phyloP scores from a whole-genome alignment of 2,329 filamentous ascomycete species.

The Pleurostoma richardsiae region DNA sequence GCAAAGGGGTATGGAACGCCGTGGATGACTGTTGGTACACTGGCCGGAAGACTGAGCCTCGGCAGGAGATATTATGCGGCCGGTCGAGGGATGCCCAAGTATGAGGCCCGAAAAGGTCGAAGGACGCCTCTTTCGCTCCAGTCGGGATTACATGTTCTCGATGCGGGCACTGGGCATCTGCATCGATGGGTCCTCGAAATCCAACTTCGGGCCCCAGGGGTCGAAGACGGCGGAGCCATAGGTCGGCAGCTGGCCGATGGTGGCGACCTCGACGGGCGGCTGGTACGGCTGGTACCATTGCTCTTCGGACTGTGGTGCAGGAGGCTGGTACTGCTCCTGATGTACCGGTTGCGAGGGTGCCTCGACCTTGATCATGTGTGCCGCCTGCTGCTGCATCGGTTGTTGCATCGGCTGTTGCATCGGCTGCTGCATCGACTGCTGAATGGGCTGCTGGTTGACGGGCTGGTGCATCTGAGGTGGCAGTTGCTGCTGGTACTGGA shows the following conservation, averaged over 20 bases:
- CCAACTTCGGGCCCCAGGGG: slow-evolving; percentile 49
- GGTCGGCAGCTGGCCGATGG: slow-evolving; percentile 45
- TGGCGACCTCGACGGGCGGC: slow-evolving; percentile 50
- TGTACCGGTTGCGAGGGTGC: slow-evolving; percentile 10
- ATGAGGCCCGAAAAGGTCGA: background rate
- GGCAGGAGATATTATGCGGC: slow-evolving; percentile 10
- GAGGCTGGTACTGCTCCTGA: slow-evolving; percentile 29
- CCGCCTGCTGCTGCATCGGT: slow-evolving; percentile 19
- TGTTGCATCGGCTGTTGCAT: background rate
- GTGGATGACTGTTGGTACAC: slow-evolving; percentile 7
- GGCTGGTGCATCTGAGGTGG: slow-evolving; percentile 28
- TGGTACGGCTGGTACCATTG: slow-evolving; percentile 55
- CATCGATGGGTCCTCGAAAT: slow-evolving; percentile 52
- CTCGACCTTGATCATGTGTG: slow-evolving; percentile 1
- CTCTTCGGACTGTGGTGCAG: slow-evolving; percentile 35
- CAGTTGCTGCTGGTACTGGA: slow-evolving; percentile 23
- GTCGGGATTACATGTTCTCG: slow-evolving; percentile 41
- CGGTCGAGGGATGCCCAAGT: background rate
- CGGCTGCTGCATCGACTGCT: slow-evolving; percentile 23
- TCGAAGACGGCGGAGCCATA: slow-evolving; percentile 47
- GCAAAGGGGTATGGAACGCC: slow-evolving; percentile 4
- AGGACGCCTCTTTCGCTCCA: background rate
- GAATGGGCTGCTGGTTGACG: slow-evolving; percentile 27
- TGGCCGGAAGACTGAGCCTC: background rate
- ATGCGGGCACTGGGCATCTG: slow-evolving; percentile 56